These are phyloP conservation scores for Limnanthes douglasii DNA, from an alignment of 345 rosid species.

Conservation along the genomic window DNA sequence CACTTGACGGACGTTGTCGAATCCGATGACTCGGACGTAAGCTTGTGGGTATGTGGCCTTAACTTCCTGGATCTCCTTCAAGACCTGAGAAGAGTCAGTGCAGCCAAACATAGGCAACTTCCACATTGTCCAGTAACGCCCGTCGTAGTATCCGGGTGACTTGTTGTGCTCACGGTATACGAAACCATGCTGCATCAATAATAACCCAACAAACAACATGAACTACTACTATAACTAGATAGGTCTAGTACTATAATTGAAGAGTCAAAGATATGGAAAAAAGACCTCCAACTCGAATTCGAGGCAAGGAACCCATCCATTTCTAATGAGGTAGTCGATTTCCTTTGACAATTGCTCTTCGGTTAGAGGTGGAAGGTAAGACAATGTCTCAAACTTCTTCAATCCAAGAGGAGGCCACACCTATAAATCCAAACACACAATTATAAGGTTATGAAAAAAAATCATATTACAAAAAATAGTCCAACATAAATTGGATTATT, in stretches of 20 bases:
- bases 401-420: slow-evolving; percentile 30
- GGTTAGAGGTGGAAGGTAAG: slow-evolving; percentile 31
- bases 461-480: neutral
- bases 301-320: slow-evolving; percentile 49
- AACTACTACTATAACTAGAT: neutral
- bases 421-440: too few relatives aligned
- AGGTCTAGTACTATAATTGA: too few relatives aligned
- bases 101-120: slow-evolving; percentile 42
- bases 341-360: slow-evolving; percentile 14
- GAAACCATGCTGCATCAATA: slow-evolving; percentile 15
- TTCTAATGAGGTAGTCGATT: slow-evolving; percentile 37
- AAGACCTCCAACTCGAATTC: slow-evolving; percentile 40
- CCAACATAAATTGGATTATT: neutral
- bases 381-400: slow-evolving; percentile 38
- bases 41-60: slow-evolving; percentile 20
- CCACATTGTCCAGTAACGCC: slow-evolving; percentile 43
- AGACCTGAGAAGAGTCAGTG: slow-evolving; percentile 28
- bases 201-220: slow-evolving; percentile 1
- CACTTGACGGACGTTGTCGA: slow-evolving; percentile 32
- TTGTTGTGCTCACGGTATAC: slow-evolving; percentile 21
- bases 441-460: too few relatives aligned
- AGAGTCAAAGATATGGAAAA: neutral
- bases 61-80: slow-evolving; percentile 27
- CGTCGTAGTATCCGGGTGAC: slow-evolving; percentile 24
- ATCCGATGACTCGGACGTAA: slow-evolving; percentile 29